phyloP scores from a whole-genome alignment of 257 asterid species.

The Ilex aquifolium region DNA sequence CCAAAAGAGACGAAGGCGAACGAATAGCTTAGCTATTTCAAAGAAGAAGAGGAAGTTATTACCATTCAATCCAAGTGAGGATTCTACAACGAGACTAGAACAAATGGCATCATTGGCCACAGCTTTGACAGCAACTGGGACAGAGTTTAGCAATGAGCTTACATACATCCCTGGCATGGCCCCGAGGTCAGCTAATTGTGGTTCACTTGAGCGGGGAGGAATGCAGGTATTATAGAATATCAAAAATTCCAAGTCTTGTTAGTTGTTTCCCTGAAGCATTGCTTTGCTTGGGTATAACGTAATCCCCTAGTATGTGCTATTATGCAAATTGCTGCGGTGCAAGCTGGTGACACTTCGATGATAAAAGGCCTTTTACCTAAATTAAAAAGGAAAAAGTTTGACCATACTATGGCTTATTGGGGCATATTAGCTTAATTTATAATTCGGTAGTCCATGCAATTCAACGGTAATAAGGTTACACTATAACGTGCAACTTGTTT shows the following conservation, averaged over 20 bases:
- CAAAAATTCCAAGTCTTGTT: neutral
- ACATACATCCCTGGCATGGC: constrained; percentile 74
- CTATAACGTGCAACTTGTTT: too few relatives aligned
- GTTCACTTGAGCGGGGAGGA: constrained; percentile 65
- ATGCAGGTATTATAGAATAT: constrained; percentile 56
- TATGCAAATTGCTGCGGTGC: neutral
- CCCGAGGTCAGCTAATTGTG: constrained; percentile 64
- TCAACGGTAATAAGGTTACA: too few relatives aligned
- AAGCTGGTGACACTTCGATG: neutral
- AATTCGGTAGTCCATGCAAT: too few relatives aligned
- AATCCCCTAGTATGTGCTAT: neutral
- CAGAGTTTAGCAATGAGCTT: constrained; percentile 71
- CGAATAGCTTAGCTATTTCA: constrained; percentile 30
- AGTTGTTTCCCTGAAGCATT: neutral
- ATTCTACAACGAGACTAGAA: constrained; percentile 54
- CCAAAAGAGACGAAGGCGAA: constrained; percentile 52
- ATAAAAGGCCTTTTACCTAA: too few relatives aligned
- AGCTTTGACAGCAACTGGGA: constrained; percentile 58
- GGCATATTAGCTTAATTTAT: too few relatives aligned
- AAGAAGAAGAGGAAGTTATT: constrained; percentile 69
- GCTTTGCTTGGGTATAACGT: neutral
- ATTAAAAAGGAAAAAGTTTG: too few relatives aligned
- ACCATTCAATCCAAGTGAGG: constrained; percentile 67
- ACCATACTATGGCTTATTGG: too few relatives aligned
- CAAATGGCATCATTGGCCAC: constrained; percentile 95